Evolutionary conservation across 345 rosid genomes (phyloP).

Genomic region (Anacardium occidentale): DNA sequence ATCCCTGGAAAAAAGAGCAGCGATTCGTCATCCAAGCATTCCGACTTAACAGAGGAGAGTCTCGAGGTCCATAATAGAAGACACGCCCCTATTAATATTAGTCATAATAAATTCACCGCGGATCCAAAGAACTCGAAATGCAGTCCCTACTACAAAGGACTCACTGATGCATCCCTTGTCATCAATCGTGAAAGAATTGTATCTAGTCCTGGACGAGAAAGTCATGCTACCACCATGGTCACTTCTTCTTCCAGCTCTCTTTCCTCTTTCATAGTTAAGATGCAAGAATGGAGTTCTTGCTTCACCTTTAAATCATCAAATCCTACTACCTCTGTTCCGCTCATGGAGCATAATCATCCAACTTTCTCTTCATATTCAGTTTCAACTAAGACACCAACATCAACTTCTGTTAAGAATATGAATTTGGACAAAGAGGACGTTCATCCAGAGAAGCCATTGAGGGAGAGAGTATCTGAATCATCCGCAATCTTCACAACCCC

Average conservation of each 20-base stretch:
- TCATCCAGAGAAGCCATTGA: constrained; percentile 55
- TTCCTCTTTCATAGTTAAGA: constrained; percentile 32
- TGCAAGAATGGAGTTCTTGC: constrained; percentile 42
- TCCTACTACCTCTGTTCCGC: no score
- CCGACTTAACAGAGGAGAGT: constrained; percentile 43
- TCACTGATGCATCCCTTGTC: constrained; percentile 41
- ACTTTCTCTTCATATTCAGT: neutral
- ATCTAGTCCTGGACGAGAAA: constrained; percentile 46
- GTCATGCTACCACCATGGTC: constrained; percentile 28
- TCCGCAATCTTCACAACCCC: neutral
- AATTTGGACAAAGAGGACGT: neutral
- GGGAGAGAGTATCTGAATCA: constrained; percentile 49
- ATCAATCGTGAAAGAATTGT: constrained; percentile 21
- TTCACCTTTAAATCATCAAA: constrained; percentile 16
- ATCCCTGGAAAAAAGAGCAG: constrained; percentile 14
- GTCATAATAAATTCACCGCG: neutral
- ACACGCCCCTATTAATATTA: constrained; percentile 14
- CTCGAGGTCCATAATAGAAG: constrained; percentile 46
- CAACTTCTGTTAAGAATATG: neutral
- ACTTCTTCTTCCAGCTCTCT: constrained; percentile 31
- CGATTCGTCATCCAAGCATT: constrained; percentile 27
- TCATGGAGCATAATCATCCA: neutral
- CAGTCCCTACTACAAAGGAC: constrained; percentile 61
- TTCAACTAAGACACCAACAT: neutral
- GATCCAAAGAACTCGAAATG: constrained; percentile 30